Conservation (phyloP, 2,329 filamentous ascomycete genomes). For the Venturia oleaginea region DNA sequence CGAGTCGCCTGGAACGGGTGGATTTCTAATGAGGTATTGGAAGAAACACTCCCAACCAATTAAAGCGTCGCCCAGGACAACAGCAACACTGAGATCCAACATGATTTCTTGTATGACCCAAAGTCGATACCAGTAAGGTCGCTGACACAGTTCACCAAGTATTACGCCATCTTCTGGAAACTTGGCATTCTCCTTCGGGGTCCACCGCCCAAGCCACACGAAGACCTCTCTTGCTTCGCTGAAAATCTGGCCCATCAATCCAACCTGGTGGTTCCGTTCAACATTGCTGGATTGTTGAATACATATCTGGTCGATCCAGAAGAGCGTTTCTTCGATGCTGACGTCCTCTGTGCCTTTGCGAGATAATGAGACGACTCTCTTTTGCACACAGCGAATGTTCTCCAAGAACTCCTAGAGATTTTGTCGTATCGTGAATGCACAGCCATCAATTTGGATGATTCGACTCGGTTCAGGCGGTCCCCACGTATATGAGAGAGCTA, state of each 20-base stretch:
- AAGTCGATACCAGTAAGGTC: not conserved
- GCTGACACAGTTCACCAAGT: not conserved
- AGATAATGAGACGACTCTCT: not conserved
- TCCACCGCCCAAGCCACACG: not conserved
- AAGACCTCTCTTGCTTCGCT: not conserved
- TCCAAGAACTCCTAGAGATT: not conserved
- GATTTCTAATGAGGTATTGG: not conserved
- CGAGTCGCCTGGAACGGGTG: not conserved
- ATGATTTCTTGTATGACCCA: constrained; percentile 3
- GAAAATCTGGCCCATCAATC: not conserved
- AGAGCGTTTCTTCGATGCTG: not conserved
- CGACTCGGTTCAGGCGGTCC: not conserved
- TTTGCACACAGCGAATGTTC: not conserved
- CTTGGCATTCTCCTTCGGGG: too few relatives aligned
- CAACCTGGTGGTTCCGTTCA: not conserved
- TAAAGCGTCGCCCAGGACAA: not conserved
- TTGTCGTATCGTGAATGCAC: not conserved
- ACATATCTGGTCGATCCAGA: constrained; percentile 7
- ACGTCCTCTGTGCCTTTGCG: not conserved
- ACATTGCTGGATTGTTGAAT: not conserved
- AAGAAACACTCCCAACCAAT: not conserved
- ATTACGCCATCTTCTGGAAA: too few relatives aligned
- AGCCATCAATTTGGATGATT: not conserved
- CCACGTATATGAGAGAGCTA: not conserved
- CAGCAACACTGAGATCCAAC: not conserved